A percentile compares a stretch with the other conserved stretches of the same genome.
phyloP scores from a whole-genome alignment of 257 asterid species.

The Solanum bulbocastanum region DNA sequence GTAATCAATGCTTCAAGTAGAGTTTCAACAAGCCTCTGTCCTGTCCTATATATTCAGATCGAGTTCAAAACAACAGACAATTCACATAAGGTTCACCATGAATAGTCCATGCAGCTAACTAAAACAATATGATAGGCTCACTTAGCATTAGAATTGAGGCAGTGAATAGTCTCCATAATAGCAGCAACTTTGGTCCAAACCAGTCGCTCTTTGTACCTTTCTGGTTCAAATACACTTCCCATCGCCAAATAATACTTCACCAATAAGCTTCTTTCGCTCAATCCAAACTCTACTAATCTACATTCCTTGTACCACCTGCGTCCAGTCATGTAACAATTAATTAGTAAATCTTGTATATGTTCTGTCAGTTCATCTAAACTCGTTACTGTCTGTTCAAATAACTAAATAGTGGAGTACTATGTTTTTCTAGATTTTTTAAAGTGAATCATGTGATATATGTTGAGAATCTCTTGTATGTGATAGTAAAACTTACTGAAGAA shows the following conservation, averaged over 20 bases:
- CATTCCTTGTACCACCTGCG: slow-evolving; percentile 52
- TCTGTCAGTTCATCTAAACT: neutral
- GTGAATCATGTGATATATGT: too few relatives aligned
- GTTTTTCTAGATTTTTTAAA: too few relatives aligned
- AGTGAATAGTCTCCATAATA: slow-evolving; percentile 25
- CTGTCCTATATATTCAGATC: slow-evolving; percentile 2
- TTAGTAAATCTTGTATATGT: too few relatives aligned
- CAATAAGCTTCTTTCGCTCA: slow-evolving; percentile 31
- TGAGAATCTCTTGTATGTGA: too few relatives aligned
- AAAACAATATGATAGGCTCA: neutral
- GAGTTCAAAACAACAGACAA: neutral
- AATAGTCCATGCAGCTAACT: neutral
- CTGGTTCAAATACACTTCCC: slow-evolving; percentile 51
- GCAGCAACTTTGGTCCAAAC: slow-evolving; percentile 69
- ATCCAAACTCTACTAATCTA: slow-evolving; percentile 32
- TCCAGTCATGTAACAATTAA: neutral
- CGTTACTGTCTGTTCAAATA: too few relatives aligned
- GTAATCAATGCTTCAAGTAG: slow-evolving; percentile 36
- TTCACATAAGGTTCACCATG: neutral
- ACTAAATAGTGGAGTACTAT: too few relatives aligned
- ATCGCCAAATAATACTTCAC: slow-evolving; percentile 38
- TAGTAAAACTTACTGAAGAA: slow-evolving; percentile 38
- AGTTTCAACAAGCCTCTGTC: slow-evolving; percentile 15
- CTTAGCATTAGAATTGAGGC: neutral
- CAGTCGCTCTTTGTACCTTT: slow-evolving; percentile 39